Base-by-base conservation (phyloP, 1,284 basidiomycete genomes). In the Pyrrhoderma lamaoense region DNA sequence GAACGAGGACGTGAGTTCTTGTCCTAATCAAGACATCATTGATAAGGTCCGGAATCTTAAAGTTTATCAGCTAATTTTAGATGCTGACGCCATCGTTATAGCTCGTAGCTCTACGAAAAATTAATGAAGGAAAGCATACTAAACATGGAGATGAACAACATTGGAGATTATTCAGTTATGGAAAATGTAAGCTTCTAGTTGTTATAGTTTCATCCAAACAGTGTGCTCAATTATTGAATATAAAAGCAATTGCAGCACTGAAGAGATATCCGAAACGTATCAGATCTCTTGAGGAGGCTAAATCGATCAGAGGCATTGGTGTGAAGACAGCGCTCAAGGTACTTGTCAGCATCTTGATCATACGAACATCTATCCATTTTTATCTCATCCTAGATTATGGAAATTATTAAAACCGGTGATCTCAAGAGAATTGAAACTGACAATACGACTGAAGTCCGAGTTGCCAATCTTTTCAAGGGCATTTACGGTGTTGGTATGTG, bases 401-500 rank as follows among this genome's bases (percentile, higher is more conserved):
- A 91, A 63, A 88, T 91, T 22, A 63, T 87, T 22, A 62, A 79
- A 53, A 89, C 86, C 0, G 89, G 89, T 0, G 65, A 73, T 37
- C 69, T 88, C 22, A 69, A 69, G 19, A 75, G 85, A 22, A 80
- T 89, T 51, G 65, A 66, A 22, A 78, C 77, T 54, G 82, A 85
- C 61, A 73, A 68, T 19, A 85, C 82, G 2, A 76, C 76, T 45
- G 82, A 83, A 46, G 70, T 82, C 1, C 61, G 70, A 43, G 71
- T 74, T 1, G 70, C 73, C 2, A 67, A 71, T 9, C 44, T 79
- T 9, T 89, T 93, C 62, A 76, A 79, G 54, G 85, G 87, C 2
- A 84, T 94, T 38, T 94, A 94, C 60, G 90, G 89, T 34, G 89
- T 93, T 49, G 92, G 89, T 79, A 51, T 58, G 79, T 68, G 23